Evolutionary conservation across 257 asterid species (phyloP).

Genomic region (Asclepias syriaca): DNA sequence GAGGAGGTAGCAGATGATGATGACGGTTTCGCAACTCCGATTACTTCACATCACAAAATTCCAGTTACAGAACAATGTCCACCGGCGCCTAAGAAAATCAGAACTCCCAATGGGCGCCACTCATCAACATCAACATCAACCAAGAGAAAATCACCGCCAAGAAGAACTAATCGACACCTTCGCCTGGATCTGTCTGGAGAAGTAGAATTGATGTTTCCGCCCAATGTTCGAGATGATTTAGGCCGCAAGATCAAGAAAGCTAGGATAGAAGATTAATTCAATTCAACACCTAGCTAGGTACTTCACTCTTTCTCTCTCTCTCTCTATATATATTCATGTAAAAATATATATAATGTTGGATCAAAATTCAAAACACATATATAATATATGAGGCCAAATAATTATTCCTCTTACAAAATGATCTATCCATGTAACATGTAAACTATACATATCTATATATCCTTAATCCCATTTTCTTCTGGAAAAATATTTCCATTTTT

Average conservation of each 20-base stretch:
- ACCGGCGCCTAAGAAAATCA: conserved; percentile 53
- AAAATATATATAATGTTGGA: not conserved
- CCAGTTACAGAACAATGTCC: conserved; percentile 54
- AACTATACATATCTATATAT: not conserved
- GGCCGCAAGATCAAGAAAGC: conserved; percentile 35
- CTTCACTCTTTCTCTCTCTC: not conserved
- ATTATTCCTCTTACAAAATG: not conserved
- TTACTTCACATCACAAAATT: conserved; percentile 46
- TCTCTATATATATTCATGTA: not conserved
- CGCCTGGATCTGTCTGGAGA: conserved; percentile 28
- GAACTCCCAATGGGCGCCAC: conserved; percentile 11
- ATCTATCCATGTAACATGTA: not conserved
- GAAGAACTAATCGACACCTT: conserved; percentile 17
- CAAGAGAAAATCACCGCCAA: conserved; percentile 31
- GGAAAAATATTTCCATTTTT: not conserved
- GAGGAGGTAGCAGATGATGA: conserved; percentile 24
- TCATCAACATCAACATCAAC: conserved; percentile 6
- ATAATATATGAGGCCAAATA: not conserved
- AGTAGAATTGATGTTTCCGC: conserved; percentile 34
- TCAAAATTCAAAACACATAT: not conserved
- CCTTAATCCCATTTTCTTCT: not conserved
- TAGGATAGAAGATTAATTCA: conserved; percentile 30
- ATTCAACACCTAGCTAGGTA: conserved; percentile 11
- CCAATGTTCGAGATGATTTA: conserved; percentile 11
- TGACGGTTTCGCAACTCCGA: conserved; percentile 67